Evolutionary conservation across 2,329 filamentous ascomycete genomes (phyloP).

Genomic region (Fusarium nurragi): DNA sequence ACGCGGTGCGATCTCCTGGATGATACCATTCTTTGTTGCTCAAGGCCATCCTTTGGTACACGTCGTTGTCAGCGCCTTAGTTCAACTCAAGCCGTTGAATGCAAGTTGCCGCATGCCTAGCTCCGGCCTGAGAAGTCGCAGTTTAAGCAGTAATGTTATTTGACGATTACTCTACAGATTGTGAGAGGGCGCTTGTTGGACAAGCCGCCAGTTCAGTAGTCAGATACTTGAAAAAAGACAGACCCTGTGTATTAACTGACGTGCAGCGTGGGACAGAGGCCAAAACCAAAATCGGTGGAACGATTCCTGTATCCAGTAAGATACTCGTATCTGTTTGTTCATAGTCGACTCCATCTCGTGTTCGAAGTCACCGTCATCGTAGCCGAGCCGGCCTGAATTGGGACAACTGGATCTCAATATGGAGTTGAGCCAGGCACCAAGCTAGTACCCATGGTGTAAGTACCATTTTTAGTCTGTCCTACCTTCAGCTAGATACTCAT

Average conservation of each 20-base stretch:
- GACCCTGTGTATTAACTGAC: slow-evolving; percentile 19
- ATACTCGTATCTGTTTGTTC: neutral
- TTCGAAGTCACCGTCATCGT: neutral
- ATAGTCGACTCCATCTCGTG: slow-evolving; percentile 8
- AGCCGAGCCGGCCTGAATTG: neutral
- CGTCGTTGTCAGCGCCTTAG: slow-evolving; percentile 22
- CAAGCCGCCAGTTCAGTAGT: slow-evolving; percentile 11
- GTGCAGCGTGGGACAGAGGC: slow-evolving; percentile 12
- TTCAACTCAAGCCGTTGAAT: neutral
- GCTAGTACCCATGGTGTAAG: slow-evolving; percentile 1
- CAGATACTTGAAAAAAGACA: neutral
- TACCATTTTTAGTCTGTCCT: neutral
- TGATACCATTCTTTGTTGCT: slow-evolving; percentile 24
- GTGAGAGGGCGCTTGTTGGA: slow-evolving; percentile 5
- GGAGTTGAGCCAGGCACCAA: neutral
- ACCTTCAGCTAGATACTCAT: neutral
- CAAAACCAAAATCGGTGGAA: slow-evolving; percentile 10
- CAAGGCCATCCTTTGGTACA: slow-evolving; percentile 14
- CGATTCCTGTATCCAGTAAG: slow-evolving; percentile 1
- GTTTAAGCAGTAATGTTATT: neutral
- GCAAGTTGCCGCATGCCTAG: slow-evolving; percentile 13
- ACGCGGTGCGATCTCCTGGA: slow-evolving; percentile 2
- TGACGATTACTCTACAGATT: slow-evolving; percentile 4
- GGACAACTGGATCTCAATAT: slow-evolving; percentile 14
- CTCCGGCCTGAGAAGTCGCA: neutral